Evolutionary conservation across 2,329 filamentous ascomycete species (phyloP), one percentile per base, ranked within the genome.

Genomic region (Stagonosporopsis chrysanthemi): DNA sequence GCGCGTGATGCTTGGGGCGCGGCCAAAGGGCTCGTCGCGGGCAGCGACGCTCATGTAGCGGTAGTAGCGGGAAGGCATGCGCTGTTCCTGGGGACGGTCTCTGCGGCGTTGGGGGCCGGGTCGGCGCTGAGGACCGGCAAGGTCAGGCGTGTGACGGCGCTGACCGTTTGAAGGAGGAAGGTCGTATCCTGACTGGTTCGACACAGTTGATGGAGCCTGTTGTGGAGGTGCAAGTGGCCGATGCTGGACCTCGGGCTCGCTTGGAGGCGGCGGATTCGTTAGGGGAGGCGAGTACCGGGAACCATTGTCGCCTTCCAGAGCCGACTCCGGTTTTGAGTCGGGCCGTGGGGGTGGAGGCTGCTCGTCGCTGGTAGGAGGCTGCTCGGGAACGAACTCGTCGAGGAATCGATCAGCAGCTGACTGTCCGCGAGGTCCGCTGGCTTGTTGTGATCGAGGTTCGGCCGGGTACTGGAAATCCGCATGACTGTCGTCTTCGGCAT

Each of bases 351-450:
- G 55, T 8, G 56, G 61, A 22, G 58, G 54, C 29, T 62, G 62
- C 31, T 63, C 36, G 44, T 68, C 69, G 36, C 55, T 61, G 9
- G 55, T 23, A 46, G 61, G 39, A 24, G 62, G 52, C 38, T 67
- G 64, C 15, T 57, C 61, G 28, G 68, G 70, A 8, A 67, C 63
- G 40, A 75, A 67, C 7, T 75, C 73, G 28, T 73, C 71, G 15
- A 76, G 47, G 44, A 76, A 76, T 23, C 72, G 71, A 56, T 75
- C 74, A 28, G 73, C 73, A 11, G 70, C 71, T 33, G 72, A 68
- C 28, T 68, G 65, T 9, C 63, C 69, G 51, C 61, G 61, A 38
- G 63, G 48, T 22, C 63, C 62, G 50, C 66, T 71, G 3, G 51
- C 57, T 8, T 73, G 68, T 22, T 60, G 64, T 11, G 60, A 60